These are phyloP conservation scores for Theileria equi DNA, from an alignment of 169 alveolate genomes.

Conservation along the genomic window DNA sequence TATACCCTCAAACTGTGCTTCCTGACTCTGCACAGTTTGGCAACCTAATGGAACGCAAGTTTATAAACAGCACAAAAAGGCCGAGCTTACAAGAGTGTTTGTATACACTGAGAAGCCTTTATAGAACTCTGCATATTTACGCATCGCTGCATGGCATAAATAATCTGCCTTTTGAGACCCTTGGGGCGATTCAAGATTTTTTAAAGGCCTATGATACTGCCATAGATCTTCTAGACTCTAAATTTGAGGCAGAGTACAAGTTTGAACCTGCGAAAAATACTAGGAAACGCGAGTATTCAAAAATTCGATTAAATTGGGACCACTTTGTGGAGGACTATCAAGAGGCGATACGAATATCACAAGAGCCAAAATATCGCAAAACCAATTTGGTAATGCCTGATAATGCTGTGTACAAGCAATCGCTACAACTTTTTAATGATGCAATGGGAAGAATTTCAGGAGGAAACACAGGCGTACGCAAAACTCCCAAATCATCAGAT, in stretches of 20 bases:
- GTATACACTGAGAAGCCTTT: constrained; percentile 30
- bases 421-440: background rate
- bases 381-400: background rate
- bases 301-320: constrained; percentile 23
- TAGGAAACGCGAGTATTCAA: background rate
- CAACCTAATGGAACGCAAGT: no score
- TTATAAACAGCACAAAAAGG: background rate
- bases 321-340: constrained; percentile 14
- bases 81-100: constrained; percentile 12
- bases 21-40: no score
- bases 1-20: no score
- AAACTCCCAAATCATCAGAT: constrained; percentile 2
- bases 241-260: background rate
- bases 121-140: constrained; percentile 7
- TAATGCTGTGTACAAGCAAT: background rate
- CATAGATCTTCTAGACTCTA: constrained; percentile 1
- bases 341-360: background rate
- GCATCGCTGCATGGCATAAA: background rate
- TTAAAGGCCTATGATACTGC: background rate
- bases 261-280: no score
- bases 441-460: background rate
- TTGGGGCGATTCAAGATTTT: constrained; percentile 2
- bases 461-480: background rate
- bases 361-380: background rate
- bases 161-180: background rate